Conservation (phyloP, 257 asterid species). For the Salvia rosmarinus region DNA sequence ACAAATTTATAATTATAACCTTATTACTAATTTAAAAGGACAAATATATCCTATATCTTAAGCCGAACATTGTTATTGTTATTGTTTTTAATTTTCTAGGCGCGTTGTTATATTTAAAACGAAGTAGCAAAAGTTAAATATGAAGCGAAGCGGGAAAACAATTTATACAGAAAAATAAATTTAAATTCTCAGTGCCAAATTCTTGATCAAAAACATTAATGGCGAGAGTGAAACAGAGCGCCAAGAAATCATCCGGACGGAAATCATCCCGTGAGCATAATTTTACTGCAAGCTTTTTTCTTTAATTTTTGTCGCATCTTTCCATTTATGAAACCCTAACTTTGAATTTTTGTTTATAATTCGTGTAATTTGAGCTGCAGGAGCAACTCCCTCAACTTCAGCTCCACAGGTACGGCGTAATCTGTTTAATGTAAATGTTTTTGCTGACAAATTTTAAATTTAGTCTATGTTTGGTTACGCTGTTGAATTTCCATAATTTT, state of each 20-base stretch:
- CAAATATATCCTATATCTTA: no score
- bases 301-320: background rate
- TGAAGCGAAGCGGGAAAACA: conserved; percentile 50
- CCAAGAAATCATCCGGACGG: conserved; percentile 31
- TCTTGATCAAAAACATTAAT: conserved; percentile 32
- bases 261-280: conserved; percentile 41
- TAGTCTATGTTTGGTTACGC: background rate
- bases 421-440: background rate
- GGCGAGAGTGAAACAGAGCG: conserved; percentile 70
- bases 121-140: background rate
- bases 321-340: conserved; percentile 45
- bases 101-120: no score
- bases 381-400: conserved; percentile 44
- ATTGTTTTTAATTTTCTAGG: no score
- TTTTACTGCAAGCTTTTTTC: background rate
- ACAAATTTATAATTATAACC: no score
- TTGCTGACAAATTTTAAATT: background rate
- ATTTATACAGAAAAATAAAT: background rate
- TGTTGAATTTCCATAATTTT: conserved; percentile 12
- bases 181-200: background rate
- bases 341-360: conserved; percentile 4
- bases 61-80: no score
- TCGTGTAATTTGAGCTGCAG: conserved; percentile 44
- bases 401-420: conserved; percentile 30
- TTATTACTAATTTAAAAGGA: no score